Evolutionary conservation across 495 filamentous ascomycete species (phyloP), one percentile per base, ranked within the genome.

Genomic region (Xylaria venustula): DNA sequence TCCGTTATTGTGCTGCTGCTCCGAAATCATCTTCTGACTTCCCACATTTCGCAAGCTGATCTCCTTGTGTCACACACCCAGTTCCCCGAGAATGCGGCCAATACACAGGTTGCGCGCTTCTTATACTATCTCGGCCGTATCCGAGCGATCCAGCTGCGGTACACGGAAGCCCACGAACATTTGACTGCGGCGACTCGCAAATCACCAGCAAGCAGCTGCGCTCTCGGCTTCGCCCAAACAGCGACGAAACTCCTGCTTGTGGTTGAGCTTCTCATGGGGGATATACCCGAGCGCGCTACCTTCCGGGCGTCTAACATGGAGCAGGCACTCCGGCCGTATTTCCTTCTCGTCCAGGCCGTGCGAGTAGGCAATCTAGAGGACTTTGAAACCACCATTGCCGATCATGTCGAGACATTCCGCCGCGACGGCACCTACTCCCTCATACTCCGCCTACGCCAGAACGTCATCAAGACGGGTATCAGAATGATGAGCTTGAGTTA

Each of bases 401-500:
- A 84, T 19, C 86, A 97, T 75, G 88, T 85, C 55, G 84, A 87
- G 22, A 89, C 87, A 15, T 98, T 98, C 87, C 86, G 90, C 48
- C 88, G 88, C 55, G 95, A 98, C 73, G 92, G 91, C 54, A 97
- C 93, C 19, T 98, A 98, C 76, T 96, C 92, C 7, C 82, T 98
- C 51, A 93, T 97, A 71, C 83, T 97, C 61, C 91, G 94, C 47
- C 81, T 98, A 40, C 86, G 94, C 53, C 94, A 98, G 73, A 98
- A 98, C 75, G 94, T 98, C 73, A 98, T 98, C 85, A 97, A 96
- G 80, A 98, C 94, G 34, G 94, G 94, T 65, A 94, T 98, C 65
- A 91, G 94, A 62, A 97, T 97, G 91, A 97, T 98, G 87, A 97
- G 93, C 28, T 80, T 98, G 69, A 94, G 92, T 53, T 98, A 98